Base-by-base conservation (phyloP, 306 rosid species). In the Ormosia semicastrata region DNA sequence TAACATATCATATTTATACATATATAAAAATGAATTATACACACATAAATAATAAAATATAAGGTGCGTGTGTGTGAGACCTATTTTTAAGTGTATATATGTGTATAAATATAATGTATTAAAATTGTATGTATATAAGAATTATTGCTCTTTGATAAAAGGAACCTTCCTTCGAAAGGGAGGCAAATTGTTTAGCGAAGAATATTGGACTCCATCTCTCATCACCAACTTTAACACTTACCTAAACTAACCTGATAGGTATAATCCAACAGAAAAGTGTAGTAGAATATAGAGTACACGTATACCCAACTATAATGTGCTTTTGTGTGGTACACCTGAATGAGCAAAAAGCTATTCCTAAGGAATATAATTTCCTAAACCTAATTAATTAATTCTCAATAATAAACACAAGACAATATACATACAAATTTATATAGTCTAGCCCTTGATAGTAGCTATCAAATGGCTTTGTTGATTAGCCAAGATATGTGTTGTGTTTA, bases 241-340 rank as follows among this genome's bases (percentile, higher is more conserved):
- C 34, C 58, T 46, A 67, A 82, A 86, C 89, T 86, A 82, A 87
- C 77, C 18, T 86, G 92, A 90, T 52, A 65, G 85, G 64, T 34
- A 86, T 75, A 73, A 67, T 77, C 86, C 76, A 82, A 83, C 89
- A 65, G 80, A 46, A 86, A 49, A 44, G 60, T 10, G 8, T 8
- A 17, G 4, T 66, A 14, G 1, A 11, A 17, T 18, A 8, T 29
- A 34, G 6, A 34, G 6, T 64, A 50, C 36, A 30, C 24, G 24
- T 56, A 2, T 4, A 71, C 54, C 62, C 17, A 47, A 80, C 59
- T 11, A 49, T 9, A 69, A 43, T 40, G 29, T 46, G 15, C 50
- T 46, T 52, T 3, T 11, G 7, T 54, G 15, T 4, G 33, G 56
- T 10, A 47, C 36, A 53, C 15, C 8, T 72, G 15, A 33, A 36